These are phyloP conservation scores for Plenodomus lindquistii DNA, from an alignment of 2,329 filamentous ascomycete species.

Conservation along the genomic window DNA sequence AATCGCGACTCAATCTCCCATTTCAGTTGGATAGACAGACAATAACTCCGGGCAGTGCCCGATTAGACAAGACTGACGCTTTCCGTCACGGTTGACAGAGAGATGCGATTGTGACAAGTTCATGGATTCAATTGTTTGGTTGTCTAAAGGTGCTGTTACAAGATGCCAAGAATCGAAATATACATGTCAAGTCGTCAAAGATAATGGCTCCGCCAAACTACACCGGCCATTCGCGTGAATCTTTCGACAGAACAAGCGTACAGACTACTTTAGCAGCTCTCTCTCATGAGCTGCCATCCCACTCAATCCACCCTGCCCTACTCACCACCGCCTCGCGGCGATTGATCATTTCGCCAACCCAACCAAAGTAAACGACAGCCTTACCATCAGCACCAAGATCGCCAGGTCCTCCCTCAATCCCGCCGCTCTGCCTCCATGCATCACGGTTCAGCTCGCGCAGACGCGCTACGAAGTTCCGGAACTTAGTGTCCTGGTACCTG, in stretches of 20 bases:
- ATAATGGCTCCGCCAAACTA: too few relatives aligned
- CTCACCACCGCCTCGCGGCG: not conserved
- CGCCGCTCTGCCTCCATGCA: constrained; percentile 21
- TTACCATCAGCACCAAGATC: constrained; percentile 28
- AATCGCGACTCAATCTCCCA: too few relatives aligned
- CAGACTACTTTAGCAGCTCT: too few relatives aligned
- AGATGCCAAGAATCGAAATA: not conserved
- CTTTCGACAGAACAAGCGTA: too few relatives aligned
- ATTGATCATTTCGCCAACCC: constrained; percentile 10
- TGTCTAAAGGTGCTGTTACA: not conserved
- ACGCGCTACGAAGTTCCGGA: constrained; percentile 17
- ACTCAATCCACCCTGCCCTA: constrained; percentile 2
- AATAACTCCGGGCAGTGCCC: too few relatives aligned
- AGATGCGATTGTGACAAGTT: too few relatives aligned
- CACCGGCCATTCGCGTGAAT: too few relatives aligned
- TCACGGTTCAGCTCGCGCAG: constrained; percentile 22
- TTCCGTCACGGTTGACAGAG: too few relatives aligned
- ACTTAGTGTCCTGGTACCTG: constrained; percentile 23
- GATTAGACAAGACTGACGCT: too few relatives aligned
- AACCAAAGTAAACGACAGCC: constrained; percentile 25
- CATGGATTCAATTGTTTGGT: not conserved
- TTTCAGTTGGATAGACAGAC: too few relatives aligned
- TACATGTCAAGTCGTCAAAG: not conserved
- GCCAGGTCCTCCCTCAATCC: constrained; percentile 10
- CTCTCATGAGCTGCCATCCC: constrained; percentile 1